Evolutionary conservation across 2,329 filamentous ascomycete genomes (phyloP).

Genomic region (Botrytis medusae): DNA sequence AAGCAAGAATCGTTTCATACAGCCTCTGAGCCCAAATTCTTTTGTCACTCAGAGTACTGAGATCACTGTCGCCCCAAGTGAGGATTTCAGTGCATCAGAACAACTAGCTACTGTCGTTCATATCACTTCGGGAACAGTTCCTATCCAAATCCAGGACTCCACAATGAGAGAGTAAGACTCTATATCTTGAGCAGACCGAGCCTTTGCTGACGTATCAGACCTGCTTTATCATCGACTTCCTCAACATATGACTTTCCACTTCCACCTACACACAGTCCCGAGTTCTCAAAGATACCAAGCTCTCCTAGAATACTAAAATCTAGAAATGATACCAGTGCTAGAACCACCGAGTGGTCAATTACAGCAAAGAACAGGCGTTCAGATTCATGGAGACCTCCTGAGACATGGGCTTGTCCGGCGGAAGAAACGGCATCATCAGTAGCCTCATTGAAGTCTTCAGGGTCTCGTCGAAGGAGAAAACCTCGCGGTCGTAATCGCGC

Average conservation of each 20-base stretch:
- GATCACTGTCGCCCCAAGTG: slow-evolving; percentile 41
- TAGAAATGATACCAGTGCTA: slow-evolving; percentile 19
- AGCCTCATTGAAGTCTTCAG: slow-evolving; percentile 15
- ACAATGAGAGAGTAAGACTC: slow-evolving; percentile 25
- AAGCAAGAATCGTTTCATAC: slow-evolving; percentile 38
- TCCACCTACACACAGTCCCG: slow-evolving; percentile 21
- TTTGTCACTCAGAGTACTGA: slow-evolving; percentile 47
- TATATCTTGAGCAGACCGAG: too few species aligned
- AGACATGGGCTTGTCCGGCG: slow-evolving; percentile 28
- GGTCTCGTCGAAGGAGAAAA: slow-evolving; percentile 17
- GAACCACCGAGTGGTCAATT: slow-evolving; percentile 23
- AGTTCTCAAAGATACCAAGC: slow-evolving; percentile 5
- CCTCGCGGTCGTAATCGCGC: slow-evolving; percentile 14
- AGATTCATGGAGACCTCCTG: slow-evolving; percentile 33
- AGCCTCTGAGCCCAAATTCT: slow-evolving; percentile 46
- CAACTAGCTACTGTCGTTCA: slow-evolving; percentile 42
- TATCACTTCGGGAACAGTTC: slow-evolving; percentile 37
- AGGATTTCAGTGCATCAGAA: slow-evolving; percentile 39
- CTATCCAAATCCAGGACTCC: slow-evolving; percentile 28
- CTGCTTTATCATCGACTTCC: slow-evolving; percentile 23
- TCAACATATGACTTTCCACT: slow-evolving; percentile 33
- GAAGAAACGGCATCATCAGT: slow-evolving; percentile 12
- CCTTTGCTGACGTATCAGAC: slow-evolving; percentile 18
- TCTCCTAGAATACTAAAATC: slow-evolving; percentile 2
- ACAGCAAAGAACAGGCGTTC: slow-evolving; percentile 20